These are phyloP conservation scores for Austroboletus niveus DNA, from an alignment of 1,284 basidiomycete genomes.

Conservation along the genomic window DNA sequence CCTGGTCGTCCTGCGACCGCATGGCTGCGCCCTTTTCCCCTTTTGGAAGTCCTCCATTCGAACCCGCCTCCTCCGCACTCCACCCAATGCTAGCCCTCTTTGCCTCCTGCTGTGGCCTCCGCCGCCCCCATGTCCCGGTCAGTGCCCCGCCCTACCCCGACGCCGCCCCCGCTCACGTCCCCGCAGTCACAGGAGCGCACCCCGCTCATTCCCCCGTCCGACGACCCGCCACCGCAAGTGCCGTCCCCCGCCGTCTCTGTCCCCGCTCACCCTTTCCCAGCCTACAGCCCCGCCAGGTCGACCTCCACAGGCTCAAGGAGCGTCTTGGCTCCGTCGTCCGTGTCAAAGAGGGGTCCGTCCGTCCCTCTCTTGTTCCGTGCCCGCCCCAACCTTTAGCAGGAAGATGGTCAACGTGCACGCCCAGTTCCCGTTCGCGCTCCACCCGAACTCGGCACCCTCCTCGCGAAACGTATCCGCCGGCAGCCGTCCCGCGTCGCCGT, in stretches of 20 bases:
- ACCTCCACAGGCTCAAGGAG: constrained; percentile 53
- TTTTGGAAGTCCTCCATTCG: constrained; percentile 1
- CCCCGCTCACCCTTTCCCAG: constrained; percentile 14
- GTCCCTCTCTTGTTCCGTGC: background rate
- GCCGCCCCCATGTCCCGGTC: constrained; percentile 18
- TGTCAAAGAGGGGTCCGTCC: constrained; percentile 57
- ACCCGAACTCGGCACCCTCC: constrained; percentile 40
- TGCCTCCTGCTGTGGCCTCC: constrained; percentile 29
- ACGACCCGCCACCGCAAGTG: constrained; percentile 29
- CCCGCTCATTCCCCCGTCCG: constrained; percentile 28
- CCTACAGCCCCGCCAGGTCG: constrained; percentile 37
- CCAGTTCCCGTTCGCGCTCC: constrained; percentile 63
- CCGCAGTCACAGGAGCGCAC: constrained; percentile 23
- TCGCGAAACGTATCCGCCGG: constrained; percentile 30
- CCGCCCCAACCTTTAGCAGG: constrained; percentile 33
- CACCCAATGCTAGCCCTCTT: constrained; percentile 26
- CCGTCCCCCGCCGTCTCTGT: background rate
- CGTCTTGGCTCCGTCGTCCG: constrained; percentile 59
- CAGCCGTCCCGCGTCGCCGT: constrained; percentile 23
- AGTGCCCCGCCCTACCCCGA: background rate
- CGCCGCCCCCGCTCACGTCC: constrained; percentile 3
- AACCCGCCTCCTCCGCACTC: no score
- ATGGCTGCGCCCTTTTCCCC: background rate
- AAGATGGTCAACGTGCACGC: constrained; percentile 74
- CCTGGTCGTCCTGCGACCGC: constrained; percentile 28